Evolutionary conservation across 495 filamentous ascomycete species (phyloP), one percentile per base, ranked within the genome.

Genomic region (Lineolata rhizophorae): DNA sequence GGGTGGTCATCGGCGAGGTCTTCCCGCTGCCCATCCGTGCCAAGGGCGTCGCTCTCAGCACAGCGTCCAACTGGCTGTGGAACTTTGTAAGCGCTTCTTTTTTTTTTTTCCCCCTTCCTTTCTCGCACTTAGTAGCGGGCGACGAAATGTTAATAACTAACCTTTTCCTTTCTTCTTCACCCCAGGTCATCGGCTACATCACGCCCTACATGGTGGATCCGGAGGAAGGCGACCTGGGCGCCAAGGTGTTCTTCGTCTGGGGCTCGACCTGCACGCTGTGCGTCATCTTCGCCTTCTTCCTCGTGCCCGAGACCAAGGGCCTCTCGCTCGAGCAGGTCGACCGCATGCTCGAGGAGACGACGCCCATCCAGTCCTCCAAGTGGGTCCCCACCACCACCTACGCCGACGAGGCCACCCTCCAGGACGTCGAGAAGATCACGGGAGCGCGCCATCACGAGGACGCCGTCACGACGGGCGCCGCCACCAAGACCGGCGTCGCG

Each of bases 41-140:
- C 13, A 71, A 73, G 30, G 77, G 78, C 50, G 76, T 85, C 32
- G 76, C 62, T 33, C 61, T 87, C 29, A 78, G 76, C 15, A 84
- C 79, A 29, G 70, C 78, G 35, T 78, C 70, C 46, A 87, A 87
- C 62, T 87, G 79, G 79, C 67, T 84, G 41, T 83, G 75, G 75
- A 82, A 85, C 60, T 50, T 32, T 37, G 36, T 44, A 25, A 35
- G 32, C 32, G 13, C 14, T 11, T 19, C 16, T 16, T 19, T 27
- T 17, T n/a, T n/a, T n/a, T n/a, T 18, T 16, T 4, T 19, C n/a
- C 35, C 15, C 11, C 3, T 29, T 29, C n/a, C 1, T 25, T 18
- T 10, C n/a, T n/a, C n/a, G n/a, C n/a, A n/a, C n/a, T n/a, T n/a
- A n/a, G n/a, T n/a, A n/a, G n/a, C n/a, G 30, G 34, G 32, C 15